Percentiles rank a stretch among this genome's conserved stretches.
phyloP scores from a whole-genome alignment of 2,329 filamentous ascomycete species.

The Rutstroemia sp. region DNA sequence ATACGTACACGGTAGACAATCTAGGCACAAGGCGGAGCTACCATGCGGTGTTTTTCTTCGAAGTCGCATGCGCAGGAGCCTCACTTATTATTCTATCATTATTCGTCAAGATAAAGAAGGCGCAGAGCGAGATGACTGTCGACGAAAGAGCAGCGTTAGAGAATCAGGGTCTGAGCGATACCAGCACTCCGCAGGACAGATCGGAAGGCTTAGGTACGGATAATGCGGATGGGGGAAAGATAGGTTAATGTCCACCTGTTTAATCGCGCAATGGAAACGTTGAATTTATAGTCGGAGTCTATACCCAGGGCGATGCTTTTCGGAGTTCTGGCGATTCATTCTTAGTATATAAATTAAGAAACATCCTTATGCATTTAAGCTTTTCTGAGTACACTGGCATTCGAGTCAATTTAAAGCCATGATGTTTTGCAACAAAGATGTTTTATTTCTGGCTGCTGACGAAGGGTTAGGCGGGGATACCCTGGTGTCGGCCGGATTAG shows the following conservation, averaged over 20 bases:
- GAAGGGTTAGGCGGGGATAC: neutral
- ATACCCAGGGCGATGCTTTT: neutral
- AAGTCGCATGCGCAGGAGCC: conserved; percentile 45
- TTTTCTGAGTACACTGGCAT: too few species aligned
- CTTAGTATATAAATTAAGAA: neutral
- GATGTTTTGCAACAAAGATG: too few species aligned
- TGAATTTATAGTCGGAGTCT: neutral
- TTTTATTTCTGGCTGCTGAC: neutral
- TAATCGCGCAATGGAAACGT: neutral
- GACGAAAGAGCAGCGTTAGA: conserved; percentile 40
- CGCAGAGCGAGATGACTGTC: conserved; percentile 48
- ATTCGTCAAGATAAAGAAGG: conserved; percentile 46
- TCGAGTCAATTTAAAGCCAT: too few species aligned
- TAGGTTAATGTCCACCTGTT: neutral
- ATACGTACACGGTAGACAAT: conserved; percentile 32
- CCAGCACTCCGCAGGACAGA: neutral
- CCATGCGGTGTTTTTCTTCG: conserved; percentile 60
- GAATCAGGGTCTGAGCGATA: neutral
- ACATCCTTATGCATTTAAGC: too few species aligned
- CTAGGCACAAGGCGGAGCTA: conserved; percentile 46
- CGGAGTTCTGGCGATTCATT: neutral
- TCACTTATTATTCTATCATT: conserved; percentile 43
- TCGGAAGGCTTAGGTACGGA: neutral
- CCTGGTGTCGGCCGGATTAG: too few species aligned
- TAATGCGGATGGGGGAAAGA: neutral